These are phyloP conservation scores for Ulota crispa DNA, from an alignment of 225 moss, liverwort and hornwort species.

Conservation along the genomic window DNA sequence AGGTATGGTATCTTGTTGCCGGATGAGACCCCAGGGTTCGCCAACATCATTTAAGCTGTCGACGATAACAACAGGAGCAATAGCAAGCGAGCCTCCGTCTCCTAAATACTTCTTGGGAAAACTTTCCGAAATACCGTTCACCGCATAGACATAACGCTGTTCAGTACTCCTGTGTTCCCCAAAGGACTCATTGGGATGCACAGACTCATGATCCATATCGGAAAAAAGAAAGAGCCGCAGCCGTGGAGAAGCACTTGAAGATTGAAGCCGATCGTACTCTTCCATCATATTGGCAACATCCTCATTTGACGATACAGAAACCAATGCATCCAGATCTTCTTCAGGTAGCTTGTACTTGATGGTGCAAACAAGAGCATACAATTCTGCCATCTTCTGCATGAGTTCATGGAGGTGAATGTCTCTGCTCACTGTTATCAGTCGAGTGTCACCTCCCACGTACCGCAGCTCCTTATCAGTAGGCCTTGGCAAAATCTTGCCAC, in stretches of 20 bases:
- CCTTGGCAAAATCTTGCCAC: constrained; percentile 91
- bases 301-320: constrained; percentile 89
- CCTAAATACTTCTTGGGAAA: constrained; percentile 48
- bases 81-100: constrained; percentile 49
- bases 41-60: constrained; percentile 56
- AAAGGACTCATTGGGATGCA: constrained; percentile 48
- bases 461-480: constrained; percentile 85
- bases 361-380: constrained; percentile 52
- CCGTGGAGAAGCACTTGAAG: constrained; percentile 69
- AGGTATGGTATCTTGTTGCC: constrained; percentile 66
- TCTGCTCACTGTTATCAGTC: constrained; percentile 78
- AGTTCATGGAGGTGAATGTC: constrained; percentile 77
- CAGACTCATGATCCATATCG: constrained; percentile 58
- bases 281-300: constrained; percentile 98
- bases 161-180: constrained; percentile 77
- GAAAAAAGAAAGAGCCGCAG: constrained; percentile 91
- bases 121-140: constrained; percentile 73
- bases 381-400: constrained; percentile 70
- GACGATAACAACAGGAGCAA: constrained; percentile 49
- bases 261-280: constrained; percentile 81
- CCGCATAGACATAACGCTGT: constrained; percentile 96
- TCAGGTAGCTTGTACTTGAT: constrained; percentile 93
- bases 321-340: constrained; percentile 97
- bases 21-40: constrained; percentile 59
- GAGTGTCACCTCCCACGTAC: constrained; percentile 93